Conservation (phyloP, 2,329 filamentous ascomycete species). For the Pestalotiopsis sp. region DNA sequence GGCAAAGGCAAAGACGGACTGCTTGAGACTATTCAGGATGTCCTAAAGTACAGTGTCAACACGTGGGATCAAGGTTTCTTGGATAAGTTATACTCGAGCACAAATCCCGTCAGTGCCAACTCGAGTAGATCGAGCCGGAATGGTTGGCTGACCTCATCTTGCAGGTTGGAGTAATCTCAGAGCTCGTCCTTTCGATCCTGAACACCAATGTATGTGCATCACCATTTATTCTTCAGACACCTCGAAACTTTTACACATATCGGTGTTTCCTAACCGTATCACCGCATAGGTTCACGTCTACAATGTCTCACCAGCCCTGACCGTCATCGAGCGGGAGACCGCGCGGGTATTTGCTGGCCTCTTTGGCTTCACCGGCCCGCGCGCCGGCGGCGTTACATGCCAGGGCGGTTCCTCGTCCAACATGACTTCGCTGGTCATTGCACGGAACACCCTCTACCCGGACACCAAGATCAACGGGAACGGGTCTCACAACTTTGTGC, state of each 20-base stretch:
- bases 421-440: constrained; percentile 70
- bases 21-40: constrained; percentile 67
- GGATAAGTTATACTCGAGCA: constrained; percentile 92
- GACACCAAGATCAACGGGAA: constrained; percentile 76
- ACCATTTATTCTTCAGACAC: neutral
- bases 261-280: neutral
- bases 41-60: constrained; percentile 88
- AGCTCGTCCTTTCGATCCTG: constrained; percentile 80
- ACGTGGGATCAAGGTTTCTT: constrained; percentile 98
- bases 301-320: constrained; percentile 87
- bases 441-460: constrained; percentile 84
- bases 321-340: constrained; percentile 85
- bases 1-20: constrained; percentile 74
- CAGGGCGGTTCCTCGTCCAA: constrained; percentile 76
- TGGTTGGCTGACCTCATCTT: neutral
- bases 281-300: constrained; percentile 75
- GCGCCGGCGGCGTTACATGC: constrained; percentile 60
- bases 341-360: constrained; percentile 71
- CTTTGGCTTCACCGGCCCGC: constrained; percentile 74
- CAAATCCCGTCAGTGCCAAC: constrained; percentile 67
- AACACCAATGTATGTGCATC: constrained; percentile 77
- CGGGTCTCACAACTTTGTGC: constrained; percentile 64
- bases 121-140: neutral
- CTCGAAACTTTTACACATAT: neutral
- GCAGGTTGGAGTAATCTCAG: constrained; percentile 79